Evolutionary conservation across 2,329 filamentous ascomycete species (phyloP), one percentile per base, ranked within the genome.

Genomic region (Amesomyces nigricolor): DNA sequence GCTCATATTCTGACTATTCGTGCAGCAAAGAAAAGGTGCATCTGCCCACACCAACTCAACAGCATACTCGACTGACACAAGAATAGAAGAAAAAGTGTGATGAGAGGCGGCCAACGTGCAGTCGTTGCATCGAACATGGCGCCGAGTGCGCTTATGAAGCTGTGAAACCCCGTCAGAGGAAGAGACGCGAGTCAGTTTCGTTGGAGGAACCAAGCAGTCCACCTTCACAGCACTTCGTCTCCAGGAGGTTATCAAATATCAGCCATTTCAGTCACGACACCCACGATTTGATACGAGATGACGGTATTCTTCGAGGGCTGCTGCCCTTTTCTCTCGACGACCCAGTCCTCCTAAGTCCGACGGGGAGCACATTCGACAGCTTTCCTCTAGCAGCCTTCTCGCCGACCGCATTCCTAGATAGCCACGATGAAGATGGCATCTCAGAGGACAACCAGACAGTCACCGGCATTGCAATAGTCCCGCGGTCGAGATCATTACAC

Each of bases 1-100:
- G 51, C 35, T 30, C 44, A 26, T 38, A 54, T 61, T 8, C 53
- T 57, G 56, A 57, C 54, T 47, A 61, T 54, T 19, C 48, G 22
- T 51, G 46, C 54, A 80, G 78, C 62, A 80, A 80, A 66, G 77
- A 80, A 66, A 81, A 80, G 73, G 78, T 79, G 73, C 59, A 70
- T 66, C 17, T 4, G 16, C 22, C 4, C 22, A 39, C 19, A 13
- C 37, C 46, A 26, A 17, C 19, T 37, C 10, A n/a, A 38, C 8
- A 5, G 5, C 11, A 5, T 8, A 40, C 13, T 47, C 42, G 14
- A 46, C 55, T 58, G 35, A 54, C 47, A 40, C 5, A 29, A 13
- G 14, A 30, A 59, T 57, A 81, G 78, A 81, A 82, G 66, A 82
- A 82, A 66, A 81, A 81, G 68, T 81, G 78, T 62, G 76, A 81